Evolutionary conservation across 345 rosid genomes (phyloP).

Genomic region (Salix dunnii): DNA sequence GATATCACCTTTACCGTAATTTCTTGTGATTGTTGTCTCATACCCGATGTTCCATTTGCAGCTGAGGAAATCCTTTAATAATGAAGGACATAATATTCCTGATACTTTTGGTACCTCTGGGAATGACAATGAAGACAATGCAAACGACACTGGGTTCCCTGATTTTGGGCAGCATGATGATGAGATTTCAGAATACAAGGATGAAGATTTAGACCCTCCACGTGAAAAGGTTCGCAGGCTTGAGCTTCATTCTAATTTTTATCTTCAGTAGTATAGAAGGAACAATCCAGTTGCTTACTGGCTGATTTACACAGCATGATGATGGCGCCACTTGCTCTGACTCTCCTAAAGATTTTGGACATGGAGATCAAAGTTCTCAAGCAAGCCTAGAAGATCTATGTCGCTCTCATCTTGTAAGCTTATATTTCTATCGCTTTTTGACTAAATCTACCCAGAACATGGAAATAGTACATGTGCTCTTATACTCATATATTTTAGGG

Average conservation of each 20-base stretch:
- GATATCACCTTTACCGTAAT: background rate
- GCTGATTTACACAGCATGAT: constrained; percentile 32
- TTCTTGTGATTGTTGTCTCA: constrained; percentile 8
- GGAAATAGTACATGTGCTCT: background rate
- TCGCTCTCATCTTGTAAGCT: constrained; percentile 84
- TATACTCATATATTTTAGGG: background rate
- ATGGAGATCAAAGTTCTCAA: constrained; percentile 43
- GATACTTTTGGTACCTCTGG: constrained; percentile 36
- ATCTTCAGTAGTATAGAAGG: background rate
- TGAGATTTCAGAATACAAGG: constrained; percentile 55
- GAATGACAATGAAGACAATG: constrained; percentile 36
- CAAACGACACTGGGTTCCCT: constrained; percentile 43
- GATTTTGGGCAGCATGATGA: constrained; percentile 49
- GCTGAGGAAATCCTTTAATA: constrained; percentile 65
- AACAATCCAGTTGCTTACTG: constrained; percentile 14
- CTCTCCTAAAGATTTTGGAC: constrained; percentile 39
- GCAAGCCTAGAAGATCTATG: constrained; percentile 92
- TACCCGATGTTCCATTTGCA: constrained; percentile 37
- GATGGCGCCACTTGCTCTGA: constrained; percentile 32
- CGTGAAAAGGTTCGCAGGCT: constrained; percentile 35
- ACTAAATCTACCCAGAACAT: background rate
- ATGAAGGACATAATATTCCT: constrained; percentile 39
- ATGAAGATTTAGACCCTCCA: constrained; percentile 42
- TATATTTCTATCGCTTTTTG: background rate
- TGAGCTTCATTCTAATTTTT: constrained; percentile 7